Percentiles rank a stretch among this genome's conserved stretches.
These are phyloP conservation scores for Neocallimastix lanati DNA, from an alignment of 192 early-diverging fungal genomes.

Conservation along the genomic window DNA sequence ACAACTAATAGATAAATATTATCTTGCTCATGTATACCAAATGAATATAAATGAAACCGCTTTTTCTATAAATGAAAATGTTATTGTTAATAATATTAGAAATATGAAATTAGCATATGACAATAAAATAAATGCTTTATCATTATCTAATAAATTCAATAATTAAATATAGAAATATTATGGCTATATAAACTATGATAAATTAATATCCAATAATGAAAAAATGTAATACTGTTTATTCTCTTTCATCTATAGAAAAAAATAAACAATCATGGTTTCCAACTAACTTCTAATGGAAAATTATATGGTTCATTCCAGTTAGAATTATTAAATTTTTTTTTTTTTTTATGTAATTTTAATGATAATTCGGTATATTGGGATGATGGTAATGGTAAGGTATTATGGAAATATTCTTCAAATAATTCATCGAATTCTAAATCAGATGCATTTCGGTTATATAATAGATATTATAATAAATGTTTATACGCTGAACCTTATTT, in stretches of 20 bases:
- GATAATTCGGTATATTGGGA: too few species aligned
- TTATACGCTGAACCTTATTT: too few species aligned
- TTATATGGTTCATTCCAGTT: neutral
- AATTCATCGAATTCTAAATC: too few species aligned
- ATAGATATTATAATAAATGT: too few species aligned
- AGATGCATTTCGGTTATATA: too few species aligned
- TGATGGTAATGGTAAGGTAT: too few species aligned
- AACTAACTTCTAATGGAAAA: neutral
- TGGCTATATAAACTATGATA: neutral
- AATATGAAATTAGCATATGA: neutral
- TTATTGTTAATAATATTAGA: neutral
- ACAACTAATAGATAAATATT: neutral
- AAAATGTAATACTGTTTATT: neutral
- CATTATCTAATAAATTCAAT: neutral
- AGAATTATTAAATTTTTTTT: neutral
- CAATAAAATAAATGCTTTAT: neutral
- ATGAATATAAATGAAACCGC: neutral
- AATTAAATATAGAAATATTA: neutral
- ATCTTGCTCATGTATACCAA: neutral
- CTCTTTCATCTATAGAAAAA: neutral
- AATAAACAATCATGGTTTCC: neutral
- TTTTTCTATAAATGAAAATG: neutral
- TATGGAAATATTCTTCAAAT: too few species aligned
- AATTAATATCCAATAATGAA: neutral
- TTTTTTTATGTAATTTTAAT: too few species aligned